These are phyloP conservation scores for Phoenix dactylifera DNA, from an alignment of 176 grass and related monocot genomes.

Conservation along the genomic window DNA sequence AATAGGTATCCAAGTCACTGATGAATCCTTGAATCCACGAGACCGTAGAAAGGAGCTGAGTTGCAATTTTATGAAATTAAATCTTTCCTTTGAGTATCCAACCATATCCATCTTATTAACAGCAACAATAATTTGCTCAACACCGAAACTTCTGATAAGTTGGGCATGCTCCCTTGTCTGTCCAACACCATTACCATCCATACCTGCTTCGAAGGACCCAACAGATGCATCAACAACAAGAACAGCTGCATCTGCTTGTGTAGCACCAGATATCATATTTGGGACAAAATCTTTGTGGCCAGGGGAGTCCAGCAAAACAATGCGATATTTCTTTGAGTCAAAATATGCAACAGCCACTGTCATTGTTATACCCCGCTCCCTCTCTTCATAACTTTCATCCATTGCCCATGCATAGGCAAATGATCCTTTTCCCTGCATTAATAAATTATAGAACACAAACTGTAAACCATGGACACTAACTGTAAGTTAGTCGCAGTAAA, in stretches of 20 bases:
- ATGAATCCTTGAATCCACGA: constrained; percentile 76
- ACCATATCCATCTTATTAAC: constrained; percentile 95
- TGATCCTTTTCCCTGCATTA: constrained; percentile 71
- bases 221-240: constrained; percentile 87
- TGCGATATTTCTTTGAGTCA: constrained; percentile 73
- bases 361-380: constrained; percentile 94
- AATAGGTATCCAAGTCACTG: constrained; percentile 79
- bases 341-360: constrained; percentile 89
- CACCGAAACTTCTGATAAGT: constrained; percentile 88
- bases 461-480: constrained; percentile 9
- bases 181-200: constrained; percentile 81
- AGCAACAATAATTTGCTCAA: constrained; percentile 85
- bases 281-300: constrained; percentile 98
- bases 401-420: constrained; percentile 99
- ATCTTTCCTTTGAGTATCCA: constrained; percentile 82
- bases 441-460: constrained; percentile 12
- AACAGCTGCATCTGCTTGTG: constrained; percentile 92
- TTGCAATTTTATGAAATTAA: constrained; percentile 68
- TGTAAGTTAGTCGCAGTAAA: constrained; percentile 6
- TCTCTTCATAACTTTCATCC: constrained; percentile 97
- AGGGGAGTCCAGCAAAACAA: constrained; percentile 88
- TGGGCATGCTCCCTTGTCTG: constrained; percentile 96
- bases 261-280: constrained; percentile 97
- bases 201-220: constrained; percentile 94
- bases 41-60: constrained; percentile 65